Conservation (phyloP, 2,329 filamentous ascomycete species). For the Graphiopsis chlorocephala region DNA sequence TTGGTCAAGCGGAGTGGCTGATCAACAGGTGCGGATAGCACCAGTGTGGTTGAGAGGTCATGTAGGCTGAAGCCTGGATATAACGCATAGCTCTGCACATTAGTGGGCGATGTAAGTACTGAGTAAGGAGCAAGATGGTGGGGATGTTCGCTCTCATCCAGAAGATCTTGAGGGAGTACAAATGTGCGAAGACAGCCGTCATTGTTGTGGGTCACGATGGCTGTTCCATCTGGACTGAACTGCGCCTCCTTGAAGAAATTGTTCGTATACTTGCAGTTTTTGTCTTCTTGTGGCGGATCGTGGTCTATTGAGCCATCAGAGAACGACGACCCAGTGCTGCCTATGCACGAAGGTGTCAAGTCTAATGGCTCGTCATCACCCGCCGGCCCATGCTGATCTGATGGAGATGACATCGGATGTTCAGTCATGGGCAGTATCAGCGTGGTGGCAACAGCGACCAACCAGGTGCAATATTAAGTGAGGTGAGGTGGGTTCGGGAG, state of each 20-base stretch:
- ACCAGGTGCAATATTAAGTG: background rate
- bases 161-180: slow-evolving; percentile 51
- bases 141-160: slow-evolving; percentile 38
- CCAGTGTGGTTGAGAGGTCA: slow-evolving; percentile 48
- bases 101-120: slow-evolving; percentile 44
- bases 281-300: background rate
- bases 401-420: background rate
- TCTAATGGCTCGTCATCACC: background rate
- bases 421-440: background rate
- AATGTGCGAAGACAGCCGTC: slow-evolving; percentile 53
- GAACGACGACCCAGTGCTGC: slow-evolving; percentile 25
- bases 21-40: slow-evolving; percentile 53
- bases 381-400: background rate
- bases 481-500: background rate
- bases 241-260: slow-evolving; percentile 47
- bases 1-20: slow-evolving; percentile 58
- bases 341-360: slow-evolving; percentile 23
- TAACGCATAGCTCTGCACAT: slow-evolving; percentile 51
- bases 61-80: slow-evolving; percentile 56
- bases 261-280: slow-evolving; percentile 17
- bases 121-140: slow-evolving; percentile 47
- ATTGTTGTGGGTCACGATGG: slow-evolving; percentile 53
- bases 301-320: slow-evolving; percentile 15
- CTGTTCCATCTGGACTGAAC: slow-evolving; percentile 56
- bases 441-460: background rate